Evolutionary conservation across 306 rosid genomes (phyloP).

Genomic region (Quercus dentata): DNA sequence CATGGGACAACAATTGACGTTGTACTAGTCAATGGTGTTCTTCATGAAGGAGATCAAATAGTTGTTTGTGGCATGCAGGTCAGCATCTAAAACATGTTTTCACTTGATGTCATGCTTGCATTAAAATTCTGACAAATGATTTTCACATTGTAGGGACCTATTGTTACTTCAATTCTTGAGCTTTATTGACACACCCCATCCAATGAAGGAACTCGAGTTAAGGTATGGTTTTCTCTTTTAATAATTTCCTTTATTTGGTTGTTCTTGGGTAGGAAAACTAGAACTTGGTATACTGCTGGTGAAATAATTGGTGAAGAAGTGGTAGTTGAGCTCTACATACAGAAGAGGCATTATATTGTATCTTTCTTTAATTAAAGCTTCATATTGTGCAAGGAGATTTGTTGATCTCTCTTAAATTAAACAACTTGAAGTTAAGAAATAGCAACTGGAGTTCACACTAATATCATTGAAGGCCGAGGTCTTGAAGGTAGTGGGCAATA

Average conservation of each 20-base stretch:
- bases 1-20: conserved; percentile 99
- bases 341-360: not conserved
- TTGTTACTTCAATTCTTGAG: conserved; percentile 86
- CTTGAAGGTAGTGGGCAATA: not conserved
- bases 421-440: not conserved
- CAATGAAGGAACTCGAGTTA: conserved; percentile 94
- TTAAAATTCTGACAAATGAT: conserved; percentile 8
- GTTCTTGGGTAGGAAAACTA: conserved; percentile 7
- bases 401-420: not conserved
- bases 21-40: conserved; percentile 90
- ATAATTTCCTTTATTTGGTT: not conserved
- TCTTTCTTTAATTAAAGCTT: not conserved
- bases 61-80: conserved; percentile 98
- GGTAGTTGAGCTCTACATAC: not conserved
- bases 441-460: not conserved
- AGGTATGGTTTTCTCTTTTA: conserved; percentile 43
- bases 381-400: not conserved
- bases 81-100: conserved; percentile 25
- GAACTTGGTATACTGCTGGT: not conserved
- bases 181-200: conserved; percentile 95
- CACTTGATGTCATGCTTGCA: not conserved
- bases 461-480: not conserved
- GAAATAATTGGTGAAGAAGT: not conserved
- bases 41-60: conserved; percentile 97
- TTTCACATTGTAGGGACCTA: conserved; percentile 62